phyloP scores from a whole-genome alignment of 306 rosid species.

The Cucumis cinereus region DNA sequence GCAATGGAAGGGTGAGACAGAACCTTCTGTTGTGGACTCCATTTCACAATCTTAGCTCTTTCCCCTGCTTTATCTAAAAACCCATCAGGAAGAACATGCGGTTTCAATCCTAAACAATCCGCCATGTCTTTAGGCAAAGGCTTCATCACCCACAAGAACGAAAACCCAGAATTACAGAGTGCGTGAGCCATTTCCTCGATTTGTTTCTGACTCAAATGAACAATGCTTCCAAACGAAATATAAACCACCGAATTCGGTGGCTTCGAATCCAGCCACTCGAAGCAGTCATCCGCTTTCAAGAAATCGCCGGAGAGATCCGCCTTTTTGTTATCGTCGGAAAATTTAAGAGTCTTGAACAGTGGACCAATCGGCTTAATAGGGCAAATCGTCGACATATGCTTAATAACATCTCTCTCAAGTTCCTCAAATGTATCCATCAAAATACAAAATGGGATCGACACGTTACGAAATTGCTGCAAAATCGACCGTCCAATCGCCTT shows the following conservation, averaged over 20 bases:
- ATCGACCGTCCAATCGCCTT: neutral
- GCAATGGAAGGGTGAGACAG: constrained; percentile 37
- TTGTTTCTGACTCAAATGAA: constrained; percentile 31
- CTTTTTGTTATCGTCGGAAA: neutral
- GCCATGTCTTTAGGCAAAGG: constrained; percentile 4
- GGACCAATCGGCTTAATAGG: constrained; percentile 39
- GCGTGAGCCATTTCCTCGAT: constrained; percentile 42
- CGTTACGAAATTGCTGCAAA: neutral
- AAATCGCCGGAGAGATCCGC: constrained; percentile 31
- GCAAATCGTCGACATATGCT: constrained; percentile 14
- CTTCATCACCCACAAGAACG: constrained; percentile 49
- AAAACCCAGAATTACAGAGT: constrained; percentile 13
- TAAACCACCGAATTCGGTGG: constrained; percentile 28
- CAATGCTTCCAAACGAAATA: constrained; percentile 42
- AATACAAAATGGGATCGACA: constrained; percentile 24
- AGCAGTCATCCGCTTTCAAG: constrained; percentile 24
- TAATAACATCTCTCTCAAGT: constrained; percentile 27
- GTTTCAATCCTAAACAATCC: neutral
- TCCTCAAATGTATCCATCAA: constrained; percentile 47
- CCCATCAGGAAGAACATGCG: constrained; percentile 34
- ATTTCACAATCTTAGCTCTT: constrained; percentile 33
- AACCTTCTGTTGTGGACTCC: constrained; percentile 51
- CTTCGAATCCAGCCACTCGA: constrained; percentile 41
- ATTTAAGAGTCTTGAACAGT: constrained; percentile 29
- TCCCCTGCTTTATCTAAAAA: constrained; percentile 23